These are phyloP conservation scores for Cladorrhinum sp. DNA, from an alignment of 2,329 filamentous ascomycete species.

Conservation along the genomic window DNA sequence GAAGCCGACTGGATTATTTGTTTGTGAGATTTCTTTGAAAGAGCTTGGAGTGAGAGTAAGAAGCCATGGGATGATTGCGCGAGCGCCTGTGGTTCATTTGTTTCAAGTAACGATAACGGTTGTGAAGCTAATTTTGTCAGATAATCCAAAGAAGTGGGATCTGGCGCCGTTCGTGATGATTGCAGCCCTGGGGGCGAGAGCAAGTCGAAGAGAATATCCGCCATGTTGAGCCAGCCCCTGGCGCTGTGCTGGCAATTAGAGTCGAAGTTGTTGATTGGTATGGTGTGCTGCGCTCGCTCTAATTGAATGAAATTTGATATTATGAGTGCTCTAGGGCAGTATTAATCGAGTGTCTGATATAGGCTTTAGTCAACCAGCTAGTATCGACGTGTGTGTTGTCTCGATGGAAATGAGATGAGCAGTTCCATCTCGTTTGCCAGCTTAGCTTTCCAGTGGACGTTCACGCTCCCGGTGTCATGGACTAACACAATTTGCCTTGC, in stretches of 20 bases:
- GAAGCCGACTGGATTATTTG: constrained; percentile 77
- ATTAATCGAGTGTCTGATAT: too few relatives aligned
- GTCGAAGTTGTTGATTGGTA: neutral
- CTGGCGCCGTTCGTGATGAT: constrained; percentile 32
- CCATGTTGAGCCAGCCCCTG: constrained; percentile 44
- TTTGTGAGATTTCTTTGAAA: constrained; percentile 87
- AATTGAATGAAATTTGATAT: too few relatives aligned
- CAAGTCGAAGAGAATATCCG: constrained; percentile 73
- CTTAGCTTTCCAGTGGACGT: too few relatives aligned
- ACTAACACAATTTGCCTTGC: too few relatives aligned
- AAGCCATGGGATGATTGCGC: constrained; percentile 76
- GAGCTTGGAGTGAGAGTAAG: constrained; percentile 76
- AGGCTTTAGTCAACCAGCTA: too few relatives aligned
- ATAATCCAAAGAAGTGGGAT: constrained; percentile 64
- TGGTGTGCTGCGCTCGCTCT: neutral
- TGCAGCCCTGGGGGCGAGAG: constrained; percentile 41
- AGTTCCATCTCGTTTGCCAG: too few relatives aligned
- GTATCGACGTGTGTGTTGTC: too few relatives aligned
- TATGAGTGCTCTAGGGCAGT: too few relatives aligned
- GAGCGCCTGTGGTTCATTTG: constrained; percentile 75
- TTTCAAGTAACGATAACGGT: constrained; percentile 67
- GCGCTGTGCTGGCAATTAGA: neutral
- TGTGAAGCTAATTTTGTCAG: constrained; percentile 75
- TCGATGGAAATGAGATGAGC: too few relatives aligned
- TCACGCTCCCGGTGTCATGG: too few relatives aligned